A percentile compares a stretch with the other conserved stretches of the same genome.
Evolutionary conservation across 2,329 filamentous ascomycete species (phyloP).

Genomic region (Alternaria angustiovoidea): DNA sequence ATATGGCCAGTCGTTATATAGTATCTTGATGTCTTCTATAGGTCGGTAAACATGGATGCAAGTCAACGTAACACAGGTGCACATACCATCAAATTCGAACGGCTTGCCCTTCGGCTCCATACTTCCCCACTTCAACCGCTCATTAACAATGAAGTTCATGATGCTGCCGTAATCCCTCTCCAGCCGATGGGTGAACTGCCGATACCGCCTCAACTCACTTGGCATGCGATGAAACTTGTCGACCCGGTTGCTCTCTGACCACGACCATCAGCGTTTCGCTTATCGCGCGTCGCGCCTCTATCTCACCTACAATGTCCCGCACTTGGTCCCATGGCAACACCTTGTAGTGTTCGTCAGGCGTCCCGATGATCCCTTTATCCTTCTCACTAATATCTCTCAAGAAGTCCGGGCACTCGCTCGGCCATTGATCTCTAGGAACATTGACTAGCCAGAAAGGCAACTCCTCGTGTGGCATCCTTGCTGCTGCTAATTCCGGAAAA

Average conservation of each 20-base stretch:
- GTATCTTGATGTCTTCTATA: slow-evolving; percentile 71
- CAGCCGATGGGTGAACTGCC: slow-evolving; percentile 71
- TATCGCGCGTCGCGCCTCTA: slow-evolving; percentile 2
- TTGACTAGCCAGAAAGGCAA: slow-evolving; percentile 86
- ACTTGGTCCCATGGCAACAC: slow-evolving; percentile 75
- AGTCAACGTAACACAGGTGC: neutral
- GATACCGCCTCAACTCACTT: slow-evolving; percentile 79
- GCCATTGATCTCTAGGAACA: slow-evolving; percentile 68
- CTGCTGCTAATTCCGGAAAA: slow-evolving; percentile 1
- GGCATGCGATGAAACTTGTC: slow-evolving; percentile 80
- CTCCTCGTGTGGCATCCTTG: slow-evolving; percentile 17
- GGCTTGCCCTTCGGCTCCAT: slow-evolving; percentile 52
- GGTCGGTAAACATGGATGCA: slow-evolving; percentile 18
- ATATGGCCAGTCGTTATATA: slow-evolving; percentile 96
- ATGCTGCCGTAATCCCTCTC: slow-evolving; percentile 76
- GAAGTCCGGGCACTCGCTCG: slow-evolving; percentile 74
- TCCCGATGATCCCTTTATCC: slow-evolving; percentile 74
- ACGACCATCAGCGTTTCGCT: slow-evolving; percentile 12
- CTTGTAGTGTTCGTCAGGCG: slow-evolving; percentile 71
- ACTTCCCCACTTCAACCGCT: slow-evolving; percentile 74
- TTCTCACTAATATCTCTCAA: slow-evolving; percentile 71
- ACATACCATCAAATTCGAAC: slow-evolving; percentile 50
- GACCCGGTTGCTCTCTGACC: slow-evolving; percentile 69
- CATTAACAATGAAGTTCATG: slow-evolving; percentile 75
- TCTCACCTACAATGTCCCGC: slow-evolving; percentile 60